A percentile compares a stretch with the other conserved stretches of the same genome.
Conservation (phyloP, 768 basidiomycete species). For the Hydnum rufescens region DNA sequence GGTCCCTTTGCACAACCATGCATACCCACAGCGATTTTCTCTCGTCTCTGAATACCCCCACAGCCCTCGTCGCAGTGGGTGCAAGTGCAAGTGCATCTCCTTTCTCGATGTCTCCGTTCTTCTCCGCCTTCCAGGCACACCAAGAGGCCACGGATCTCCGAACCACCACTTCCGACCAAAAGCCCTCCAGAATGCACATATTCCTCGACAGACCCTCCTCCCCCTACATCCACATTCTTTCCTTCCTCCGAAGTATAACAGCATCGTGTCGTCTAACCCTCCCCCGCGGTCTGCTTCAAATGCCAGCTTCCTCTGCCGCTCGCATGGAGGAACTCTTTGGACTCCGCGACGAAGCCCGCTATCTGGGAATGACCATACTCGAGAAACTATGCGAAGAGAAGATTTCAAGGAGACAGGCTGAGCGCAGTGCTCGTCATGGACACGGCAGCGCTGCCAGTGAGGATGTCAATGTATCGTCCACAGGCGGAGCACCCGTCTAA, state of each 20-base stretch:
- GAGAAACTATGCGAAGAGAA: slow-evolving; percentile 49
- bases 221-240: slow-evolving; percentile 55
- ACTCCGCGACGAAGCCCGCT: slow-evolving; percentile 59
- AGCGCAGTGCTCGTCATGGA: no score
- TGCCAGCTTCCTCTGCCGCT: slow-evolving; percentile 7
- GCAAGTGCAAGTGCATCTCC: slow-evolving; percentile 20
- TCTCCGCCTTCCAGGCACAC: slow-evolving; percentile 38
- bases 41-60: neutral
- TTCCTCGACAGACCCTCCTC: slow-evolving; percentile 66
- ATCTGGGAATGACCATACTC: slow-evolving; percentile 48
- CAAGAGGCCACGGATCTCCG: slow-evolving; percentile 11
- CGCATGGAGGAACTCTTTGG: slow-evolving; percentile 51
- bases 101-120: slow-evolving; percentile 24
- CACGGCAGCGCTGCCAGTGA: no score
- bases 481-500: no score
- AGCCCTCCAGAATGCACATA: slow-evolving; percentile 30
- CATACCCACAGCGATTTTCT: neutral
- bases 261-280: slow-evolving; percentile 27
- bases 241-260: slow-evolving; percentile 39
- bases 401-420: slow-evolving; percentile 20
- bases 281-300: slow-evolving; percentile 34
- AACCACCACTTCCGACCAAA: slow-evolving; percentile 17
- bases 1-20: neutral
- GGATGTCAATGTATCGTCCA: no score
- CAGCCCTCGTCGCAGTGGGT: neutral